A percentile compares a stretch with the other conserved stretches of the same genome.
phyloP scores from a whole-genome alignment of 164 flowering plant genomes.

The Stephania japonica region DNA sequence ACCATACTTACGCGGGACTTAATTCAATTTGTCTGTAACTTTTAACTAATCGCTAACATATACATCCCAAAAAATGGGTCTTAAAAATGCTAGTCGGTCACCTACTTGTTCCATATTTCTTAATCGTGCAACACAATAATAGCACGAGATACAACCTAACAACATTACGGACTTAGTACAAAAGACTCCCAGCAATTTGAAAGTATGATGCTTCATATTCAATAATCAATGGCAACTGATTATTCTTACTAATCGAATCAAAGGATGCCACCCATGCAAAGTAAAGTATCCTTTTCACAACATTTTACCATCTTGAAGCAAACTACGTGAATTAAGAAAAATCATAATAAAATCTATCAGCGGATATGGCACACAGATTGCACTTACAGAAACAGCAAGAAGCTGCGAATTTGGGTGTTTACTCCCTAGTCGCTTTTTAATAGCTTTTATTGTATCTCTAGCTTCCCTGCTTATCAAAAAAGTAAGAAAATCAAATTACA shows the following conservation, averaged over 20 bases:
- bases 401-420: conserved; percentile 60
- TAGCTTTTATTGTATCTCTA: conserved; percentile 66
- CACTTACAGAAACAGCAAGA: conserved; percentile 62
- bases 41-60: neutral
- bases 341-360: neutral
- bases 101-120: neutral
- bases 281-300: neutral
- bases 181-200: neutral
- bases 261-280: neutral
- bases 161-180: neutral
- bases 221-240: neutral
- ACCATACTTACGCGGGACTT: too few relatives aligned
- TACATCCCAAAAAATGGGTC: neutral
- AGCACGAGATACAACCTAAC: neutral
- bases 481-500: neutral
- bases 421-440: conserved; percentile 74
- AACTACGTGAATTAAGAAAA: neutral
- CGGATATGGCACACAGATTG: neutral
- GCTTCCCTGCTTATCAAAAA: conserved; percentile 54
- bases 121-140: neutral
- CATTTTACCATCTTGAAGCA: too few relatives aligned
- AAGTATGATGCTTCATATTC: neutral
- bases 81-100: neutral
- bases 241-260: neutral
- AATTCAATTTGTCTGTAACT: neutral